Percentiles rank a stretch among this genome's conserved stretches.
These are phyloP conservation scores for Pittosporum tobira DNA, from an alignment of 129 eudicot species.

Conservation along the genomic window DNA sequence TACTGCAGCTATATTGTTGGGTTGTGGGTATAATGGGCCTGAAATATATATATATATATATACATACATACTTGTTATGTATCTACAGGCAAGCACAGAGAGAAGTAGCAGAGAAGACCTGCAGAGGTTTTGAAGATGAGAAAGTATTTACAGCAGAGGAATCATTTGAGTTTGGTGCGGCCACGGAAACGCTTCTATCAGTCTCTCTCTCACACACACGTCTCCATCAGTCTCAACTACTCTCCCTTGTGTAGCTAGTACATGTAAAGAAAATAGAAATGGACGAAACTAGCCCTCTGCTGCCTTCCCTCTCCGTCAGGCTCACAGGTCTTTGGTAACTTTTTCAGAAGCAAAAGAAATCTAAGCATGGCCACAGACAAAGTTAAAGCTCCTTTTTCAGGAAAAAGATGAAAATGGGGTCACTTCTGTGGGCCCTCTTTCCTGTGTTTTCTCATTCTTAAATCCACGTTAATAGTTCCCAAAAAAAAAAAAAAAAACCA, in stretches of 20 bases:
- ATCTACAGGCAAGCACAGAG: no score
- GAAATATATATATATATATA: no score
- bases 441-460: background rate
- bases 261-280: background rate
- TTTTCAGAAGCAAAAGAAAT: constrained; percentile 5
- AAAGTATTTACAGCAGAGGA: background rate
- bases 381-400: background rate
- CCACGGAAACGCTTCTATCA: background rate
- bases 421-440: background rate
- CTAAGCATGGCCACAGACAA: background rate
- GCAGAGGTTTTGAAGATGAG: no score
- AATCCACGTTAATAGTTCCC: no score
- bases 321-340: constrained; percentile 6
- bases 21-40: no score
- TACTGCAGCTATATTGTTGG: no score
- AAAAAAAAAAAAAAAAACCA: no score
- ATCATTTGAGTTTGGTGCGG: background rate
- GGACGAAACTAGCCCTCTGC: background rate
- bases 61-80: no score
- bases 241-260: no score
- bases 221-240: no score
- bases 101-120: background rate
- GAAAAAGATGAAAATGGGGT: background rate
- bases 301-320: background rate
- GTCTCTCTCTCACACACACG: background rate